Conservation (phyloP, 345 rosid genomes). For the Carallia brachiata region DNA sequence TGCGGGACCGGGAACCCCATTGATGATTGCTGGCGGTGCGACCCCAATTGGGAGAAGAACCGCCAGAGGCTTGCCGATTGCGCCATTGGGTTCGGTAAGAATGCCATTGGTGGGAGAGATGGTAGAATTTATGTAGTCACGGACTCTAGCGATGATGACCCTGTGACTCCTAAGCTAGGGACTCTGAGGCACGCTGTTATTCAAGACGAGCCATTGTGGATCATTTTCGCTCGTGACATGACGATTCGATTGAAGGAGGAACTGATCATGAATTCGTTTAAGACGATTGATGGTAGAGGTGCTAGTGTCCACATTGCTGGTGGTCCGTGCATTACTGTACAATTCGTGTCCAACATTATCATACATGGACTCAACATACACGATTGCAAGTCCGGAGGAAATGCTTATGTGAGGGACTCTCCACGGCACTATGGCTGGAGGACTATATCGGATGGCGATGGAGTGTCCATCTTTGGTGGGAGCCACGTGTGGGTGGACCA, state of each 20-base stretch:
- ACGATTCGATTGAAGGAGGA: slow-evolving; percentile 27
- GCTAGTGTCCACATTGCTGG: slow-evolving; percentile 33
- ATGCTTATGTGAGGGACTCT: slow-evolving; percentile 30
- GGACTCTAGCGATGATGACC: slow-evolving; percentile 20
- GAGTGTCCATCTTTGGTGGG: slow-evolving; percentile 30
- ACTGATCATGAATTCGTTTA: slow-evolving; percentile 32
- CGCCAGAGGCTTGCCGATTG: slow-evolving; percentile 28
- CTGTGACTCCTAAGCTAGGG: slow-evolving; percentile 29
- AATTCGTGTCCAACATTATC: slow-evolving; percentile 29
- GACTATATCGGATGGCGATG: slow-evolving; percentile 34
- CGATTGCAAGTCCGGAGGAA: slow-evolving; percentile 34
- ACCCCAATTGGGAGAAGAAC: slow-evolving; percentile 31
- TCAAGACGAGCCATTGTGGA: slow-evolving; percentile 36
- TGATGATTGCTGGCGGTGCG: slow-evolving; percentile 34
- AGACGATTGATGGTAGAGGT: slow-evolving; percentile 30
- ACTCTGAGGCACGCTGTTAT: slow-evolving; percentile 29
- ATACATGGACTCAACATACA: slow-evolving; percentile 31
- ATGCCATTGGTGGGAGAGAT: slow-evolving; percentile 30
- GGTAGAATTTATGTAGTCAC: slow-evolving; percentile 30
- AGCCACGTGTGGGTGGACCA: slow-evolving; percentile 31
- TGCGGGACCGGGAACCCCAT: slow-evolving; percentile 30
- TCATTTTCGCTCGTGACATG: slow-evolving; percentile 29
- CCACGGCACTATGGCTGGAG: slow-evolving; percentile 32
- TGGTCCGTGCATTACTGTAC: slow-evolving; percentile 29
- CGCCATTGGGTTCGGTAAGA: slow-evolving; percentile 31